Percentiles rank a stretch among this genome's conserved stretches.
Evolutionary conservation across 352 stramenopile species (phyloP).

Genomic region (Pythium phragmiticola): DNA sequence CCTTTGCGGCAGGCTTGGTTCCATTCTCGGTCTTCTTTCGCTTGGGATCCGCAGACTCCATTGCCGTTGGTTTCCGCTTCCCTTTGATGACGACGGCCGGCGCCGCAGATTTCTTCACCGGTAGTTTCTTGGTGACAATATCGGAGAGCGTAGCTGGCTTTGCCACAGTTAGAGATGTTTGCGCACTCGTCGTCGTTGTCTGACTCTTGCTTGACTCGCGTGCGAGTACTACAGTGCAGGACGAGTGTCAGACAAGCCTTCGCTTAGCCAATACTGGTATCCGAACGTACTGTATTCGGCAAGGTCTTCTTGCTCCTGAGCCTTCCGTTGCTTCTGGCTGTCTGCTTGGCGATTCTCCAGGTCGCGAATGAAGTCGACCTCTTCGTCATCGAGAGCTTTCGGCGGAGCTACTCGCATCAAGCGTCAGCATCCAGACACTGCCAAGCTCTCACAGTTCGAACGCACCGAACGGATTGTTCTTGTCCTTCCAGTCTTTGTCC

Average conservation of each 20-base stretch:
- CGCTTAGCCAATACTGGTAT: not conserved
- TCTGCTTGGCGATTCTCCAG: slow-evolving; percentile 59
- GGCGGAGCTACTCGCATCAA: slow-evolving; percentile 48
- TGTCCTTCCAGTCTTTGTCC: slow-evolving; percentile 87
- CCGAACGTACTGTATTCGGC: slow-evolving; percentile 58
- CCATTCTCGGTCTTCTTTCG: slow-evolving; percentile 13
- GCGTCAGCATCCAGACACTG: no score
- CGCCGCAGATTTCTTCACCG: slow-evolving; percentile 26
- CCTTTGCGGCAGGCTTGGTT: slow-evolving; percentile 9
- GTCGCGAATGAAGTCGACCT: slow-evolving; percentile 79
- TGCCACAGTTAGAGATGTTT: not conserved
- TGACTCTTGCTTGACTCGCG: slow-evolving; percentile 41
- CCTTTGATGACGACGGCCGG: slow-evolving; percentile 49
- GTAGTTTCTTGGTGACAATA: slow-evolving; percentile 26
- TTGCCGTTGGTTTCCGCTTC: slow-evolving; percentile 43
- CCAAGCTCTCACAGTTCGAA: not conserved
- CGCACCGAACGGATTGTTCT: slow-evolving; percentile 86
- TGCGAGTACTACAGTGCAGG: slow-evolving; percentile 42
- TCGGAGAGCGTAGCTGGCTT: slow-evolving; percentile 6
- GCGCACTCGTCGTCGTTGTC: not conserved
- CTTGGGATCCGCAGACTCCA: slow-evolving; percentile 27
- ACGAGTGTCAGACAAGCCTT: not conserved
- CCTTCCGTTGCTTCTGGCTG: slow-evolving; percentile 45
- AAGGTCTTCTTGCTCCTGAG: slow-evolving; percentile 74
- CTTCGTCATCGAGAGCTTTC: slow-evolving; percentile 85